A percentile compares a stretch with the other conserved stretches of the same genome.
These are phyloP conservation scores for Venturia carpophila DNA, from an alignment of 2,329 filamentous ascomycete genomes.

Conservation along the genomic window DNA sequence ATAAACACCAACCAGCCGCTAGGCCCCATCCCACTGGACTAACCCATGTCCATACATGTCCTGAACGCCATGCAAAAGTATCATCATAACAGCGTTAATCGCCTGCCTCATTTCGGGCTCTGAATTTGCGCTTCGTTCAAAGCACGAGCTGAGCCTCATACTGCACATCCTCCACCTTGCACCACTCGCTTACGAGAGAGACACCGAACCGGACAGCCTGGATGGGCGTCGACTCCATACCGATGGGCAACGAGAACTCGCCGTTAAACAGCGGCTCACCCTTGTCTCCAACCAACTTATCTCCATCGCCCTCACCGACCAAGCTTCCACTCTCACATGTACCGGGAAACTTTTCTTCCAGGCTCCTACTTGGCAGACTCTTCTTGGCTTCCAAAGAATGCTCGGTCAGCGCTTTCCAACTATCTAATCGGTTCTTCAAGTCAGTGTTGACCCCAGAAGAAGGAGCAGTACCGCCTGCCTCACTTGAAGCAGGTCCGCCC, in stretches of 20 bases:
- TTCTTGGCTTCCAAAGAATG: constrained; percentile 8
- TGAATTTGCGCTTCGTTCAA: neutral
- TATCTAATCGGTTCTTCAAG: constrained; percentile 1
- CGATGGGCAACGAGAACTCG: constrained; percentile 35
- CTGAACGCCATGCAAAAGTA: constrained; percentile 4
- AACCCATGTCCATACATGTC: neutral
- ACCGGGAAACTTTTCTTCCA: constrained; percentile 25
- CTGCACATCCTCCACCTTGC: constrained; percentile 20
- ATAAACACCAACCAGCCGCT: constrained; percentile 8
- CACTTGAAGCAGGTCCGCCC: constrained; percentile 8
- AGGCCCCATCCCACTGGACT: neutral
- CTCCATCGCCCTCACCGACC: constrained; percentile 17
- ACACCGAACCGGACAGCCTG: constrained; percentile 39
- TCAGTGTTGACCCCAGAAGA: neutral
- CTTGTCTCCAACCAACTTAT: constrained; percentile 30
- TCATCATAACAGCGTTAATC: constrained; percentile 5
- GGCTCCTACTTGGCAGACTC: constrained; percentile 32
- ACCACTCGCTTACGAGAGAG: constrained; percentile 37
- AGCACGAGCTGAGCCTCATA: constrained; percentile 18
- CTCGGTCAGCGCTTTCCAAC: neutral
- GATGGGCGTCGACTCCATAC: constrained; percentile 35
- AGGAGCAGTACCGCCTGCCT: neutral
- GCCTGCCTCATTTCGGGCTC: neutral
- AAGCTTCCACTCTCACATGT: constrained; percentile 22
- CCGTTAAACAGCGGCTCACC: constrained; percentile 29